A percentile compares a stretch with the other conserved stretches of the same genome.
Evolutionary conservation across 2,329 filamentous ascomycete genomes (phyloP).

Genomic region (Fusarium sp.): DNA sequence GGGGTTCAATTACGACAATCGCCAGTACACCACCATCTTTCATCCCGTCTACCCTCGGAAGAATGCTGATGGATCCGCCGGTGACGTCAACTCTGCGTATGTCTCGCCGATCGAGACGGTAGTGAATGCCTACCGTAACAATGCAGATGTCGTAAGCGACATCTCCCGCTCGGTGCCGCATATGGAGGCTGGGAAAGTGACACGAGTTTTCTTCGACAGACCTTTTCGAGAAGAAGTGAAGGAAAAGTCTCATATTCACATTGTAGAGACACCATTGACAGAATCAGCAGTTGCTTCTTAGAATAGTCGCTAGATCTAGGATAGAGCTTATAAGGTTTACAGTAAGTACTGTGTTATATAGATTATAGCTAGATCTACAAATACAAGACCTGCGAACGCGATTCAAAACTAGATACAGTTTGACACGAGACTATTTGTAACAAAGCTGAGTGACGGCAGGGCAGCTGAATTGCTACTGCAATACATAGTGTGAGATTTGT

Average conservation of each 20-base stretch:
- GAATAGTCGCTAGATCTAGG: too few species aligned
- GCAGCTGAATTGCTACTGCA: too few species aligned
- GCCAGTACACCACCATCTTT: not conserved
- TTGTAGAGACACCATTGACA: not conserved
- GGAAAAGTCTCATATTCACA: not conserved
- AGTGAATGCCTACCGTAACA: not conserved
- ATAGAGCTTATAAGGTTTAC: accelerated
- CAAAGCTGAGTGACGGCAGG: too few species aligned
- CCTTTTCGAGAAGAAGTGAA: not conserved
- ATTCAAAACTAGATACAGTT: too few species aligned
- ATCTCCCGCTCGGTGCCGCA: not conserved
- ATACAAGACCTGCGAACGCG: too few species aligned
- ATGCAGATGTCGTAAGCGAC: not conserved
- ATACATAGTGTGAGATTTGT: too few species aligned
- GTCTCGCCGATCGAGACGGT: slow-evolving; percentile 2
- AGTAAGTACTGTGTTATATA: too few species aligned
- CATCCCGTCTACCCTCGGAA: not conserved
- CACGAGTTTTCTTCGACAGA: not conserved
- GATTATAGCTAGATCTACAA: too few species aligned
- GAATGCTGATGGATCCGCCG: not conserved
- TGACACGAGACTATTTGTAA: too few species aligned
- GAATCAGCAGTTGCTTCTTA: not conserved
- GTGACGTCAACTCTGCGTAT: not conserved
- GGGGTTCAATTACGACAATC: not conserved
- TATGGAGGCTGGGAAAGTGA: not conserved